Conservation (phyloP, 306 rosid species). For the Calophaca sinica region DNA sequence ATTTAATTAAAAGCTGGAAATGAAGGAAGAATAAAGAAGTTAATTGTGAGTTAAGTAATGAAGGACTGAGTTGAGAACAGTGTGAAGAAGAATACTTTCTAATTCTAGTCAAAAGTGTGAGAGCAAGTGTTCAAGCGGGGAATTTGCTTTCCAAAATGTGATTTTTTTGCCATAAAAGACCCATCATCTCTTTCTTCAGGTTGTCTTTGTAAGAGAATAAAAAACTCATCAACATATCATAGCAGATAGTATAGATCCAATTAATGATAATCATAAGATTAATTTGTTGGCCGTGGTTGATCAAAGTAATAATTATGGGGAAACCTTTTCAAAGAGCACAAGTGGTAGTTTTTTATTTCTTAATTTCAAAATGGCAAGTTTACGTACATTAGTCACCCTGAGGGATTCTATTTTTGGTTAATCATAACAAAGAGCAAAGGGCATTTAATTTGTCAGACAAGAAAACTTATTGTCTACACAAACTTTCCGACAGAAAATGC, state of each 20-base stretch:
- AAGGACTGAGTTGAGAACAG: constrained; percentile 54
- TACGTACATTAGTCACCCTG: not conserved
- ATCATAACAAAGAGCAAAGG: constrained; percentile 25
- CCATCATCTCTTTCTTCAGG: constrained; percentile 63
- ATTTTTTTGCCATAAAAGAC: constrained; percentile 51
- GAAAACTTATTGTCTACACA: constrained; percentile 43
- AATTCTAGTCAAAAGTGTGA: constrained; percentile 72
- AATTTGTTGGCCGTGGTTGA: too few species aligned
- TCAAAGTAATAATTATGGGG: too few species aligned
- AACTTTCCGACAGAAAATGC: constrained; percentile 42
- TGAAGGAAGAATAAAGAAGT: constrained; percentile 82
- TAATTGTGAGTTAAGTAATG: constrained; percentile 86
- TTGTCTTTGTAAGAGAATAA: constrained; percentile 45
- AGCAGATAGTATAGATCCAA: too few species aligned
- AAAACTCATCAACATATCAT: not conserved
- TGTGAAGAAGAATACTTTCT: constrained; percentile 68
- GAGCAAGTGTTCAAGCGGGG: constrained; percentile 63
- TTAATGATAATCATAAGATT: too few species aligned
- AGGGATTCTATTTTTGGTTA: constrained; percentile 10
- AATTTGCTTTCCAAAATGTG: constrained; percentile 78
- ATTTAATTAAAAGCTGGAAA: constrained; percentile 4
- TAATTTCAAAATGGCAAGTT: constrained; percentile 17
- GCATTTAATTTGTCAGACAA: constrained; percentile 40
- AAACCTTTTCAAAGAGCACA: constrained; percentile 19
- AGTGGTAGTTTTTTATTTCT: not conserved